Evolutionary conservation across 2,329 filamentous ascomycete genomes (phyloP).

Genomic region (Xylaria sp.): DNA sequence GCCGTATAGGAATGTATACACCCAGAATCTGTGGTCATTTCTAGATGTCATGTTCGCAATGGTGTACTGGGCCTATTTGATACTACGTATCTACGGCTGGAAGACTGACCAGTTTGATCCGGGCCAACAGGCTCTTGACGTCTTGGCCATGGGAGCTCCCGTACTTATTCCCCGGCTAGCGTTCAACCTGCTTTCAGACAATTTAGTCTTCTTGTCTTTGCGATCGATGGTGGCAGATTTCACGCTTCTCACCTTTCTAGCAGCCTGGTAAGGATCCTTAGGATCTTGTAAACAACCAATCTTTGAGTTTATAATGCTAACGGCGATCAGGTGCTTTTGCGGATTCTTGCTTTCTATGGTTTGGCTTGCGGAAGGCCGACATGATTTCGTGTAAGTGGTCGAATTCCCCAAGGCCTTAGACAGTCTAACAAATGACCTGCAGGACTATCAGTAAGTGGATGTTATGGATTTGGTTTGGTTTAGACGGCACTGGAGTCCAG

Average conservation of each 20-base stretch:
- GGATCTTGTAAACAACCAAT: neutral
- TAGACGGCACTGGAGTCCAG: conserved; percentile 71
- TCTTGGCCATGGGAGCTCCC: conserved; percentile 78
- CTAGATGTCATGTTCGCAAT: conserved; percentile 77
- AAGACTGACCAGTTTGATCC: conserved; percentile 49
- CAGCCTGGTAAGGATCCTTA: conserved; percentile 59
- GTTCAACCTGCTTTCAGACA: conserved; percentile 82
- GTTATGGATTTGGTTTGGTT: conserved; percentile 90
- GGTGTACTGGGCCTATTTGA: conserved; percentile 71
- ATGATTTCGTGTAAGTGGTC: conserved; percentile 56
- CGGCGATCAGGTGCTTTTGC: conserved; percentile 63
- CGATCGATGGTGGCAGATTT: conserved; percentile 87
- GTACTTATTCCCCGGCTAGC: conserved; percentile 78
- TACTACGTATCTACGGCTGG: conserved; percentile 68
- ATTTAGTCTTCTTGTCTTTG: conserved; percentile 79
- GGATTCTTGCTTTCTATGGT: conserved; percentile 79
- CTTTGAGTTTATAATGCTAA: conserved; percentile 11
- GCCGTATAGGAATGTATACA: conserved; percentile 70
- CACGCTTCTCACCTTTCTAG: conserved; percentile 72
- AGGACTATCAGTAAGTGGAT: conserved; percentile 85
- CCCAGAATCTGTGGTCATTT: conserved; percentile 87
- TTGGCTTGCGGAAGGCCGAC: conserved; percentile 71
- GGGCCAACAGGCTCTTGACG: conserved; percentile 72
- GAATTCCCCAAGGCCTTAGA: neutral
- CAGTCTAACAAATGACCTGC: conserved; percentile 17